Percentiles rank a stretch among this genome's conserved stretches.
phyloP scores from a whole-genome alignment of 345 rosid species.

The Linum trigynum region DNA sequence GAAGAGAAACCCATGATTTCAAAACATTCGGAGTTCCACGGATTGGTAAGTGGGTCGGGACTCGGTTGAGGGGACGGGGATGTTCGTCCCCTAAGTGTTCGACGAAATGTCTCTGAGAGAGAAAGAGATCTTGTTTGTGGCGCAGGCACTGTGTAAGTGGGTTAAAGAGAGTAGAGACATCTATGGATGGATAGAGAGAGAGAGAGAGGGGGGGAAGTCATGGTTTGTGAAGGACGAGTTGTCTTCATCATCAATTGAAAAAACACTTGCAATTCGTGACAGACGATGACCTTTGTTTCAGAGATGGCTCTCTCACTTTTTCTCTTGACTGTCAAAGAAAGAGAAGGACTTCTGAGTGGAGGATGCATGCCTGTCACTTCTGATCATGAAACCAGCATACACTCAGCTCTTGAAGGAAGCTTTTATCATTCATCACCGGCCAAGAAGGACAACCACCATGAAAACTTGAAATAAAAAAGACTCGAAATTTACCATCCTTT shows the following conservation, averaged over 20 bases:
- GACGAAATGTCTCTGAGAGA: too few relatives aligned
- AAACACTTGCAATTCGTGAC: background rate
- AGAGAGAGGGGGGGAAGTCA: background rate
- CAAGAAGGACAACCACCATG: background rate
- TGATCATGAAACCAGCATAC: background rate
- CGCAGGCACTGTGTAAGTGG: background rate
- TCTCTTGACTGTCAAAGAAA: conserved; percentile 34
- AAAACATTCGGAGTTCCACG: too few relatives aligned
- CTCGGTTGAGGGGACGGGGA: too few relatives aligned
- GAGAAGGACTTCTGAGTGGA: conserved; percentile 24
- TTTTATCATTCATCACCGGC: background rate
- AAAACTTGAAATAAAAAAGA: background rate
- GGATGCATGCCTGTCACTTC: conserved; percentile 13
- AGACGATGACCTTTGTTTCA: conserved; percentile 2
- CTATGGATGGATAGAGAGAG: background rate
- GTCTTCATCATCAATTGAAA: background rate
- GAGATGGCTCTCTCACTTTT: conserved; percentile 17
- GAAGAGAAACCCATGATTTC: too few relatives aligned
- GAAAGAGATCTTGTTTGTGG: background rate
- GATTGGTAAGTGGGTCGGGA: too few relatives aligned
- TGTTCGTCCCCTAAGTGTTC: too few relatives aligned
- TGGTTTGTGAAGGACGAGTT: background rate
- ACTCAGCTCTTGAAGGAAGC: background rate
- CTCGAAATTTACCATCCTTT: too few relatives aligned
- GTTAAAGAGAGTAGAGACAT: background rate